phyloP scores from a whole-genome alignment of 2,329 filamentous ascomycete genomes.

The Beauveria bassiana region DNA sequence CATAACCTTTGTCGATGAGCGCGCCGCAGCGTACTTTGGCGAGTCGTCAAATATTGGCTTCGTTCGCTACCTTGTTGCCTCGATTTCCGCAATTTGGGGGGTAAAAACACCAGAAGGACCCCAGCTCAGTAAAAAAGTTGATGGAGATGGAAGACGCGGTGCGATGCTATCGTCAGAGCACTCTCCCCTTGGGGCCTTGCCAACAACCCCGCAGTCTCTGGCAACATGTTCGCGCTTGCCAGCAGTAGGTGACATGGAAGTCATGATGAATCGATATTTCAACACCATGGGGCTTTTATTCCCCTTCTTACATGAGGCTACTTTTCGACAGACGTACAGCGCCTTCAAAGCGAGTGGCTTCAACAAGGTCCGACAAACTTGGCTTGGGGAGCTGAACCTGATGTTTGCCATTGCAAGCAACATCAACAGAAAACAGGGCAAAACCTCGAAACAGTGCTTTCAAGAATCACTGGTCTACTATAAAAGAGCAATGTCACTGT shows the following conservation, averaged over 20 bases:
- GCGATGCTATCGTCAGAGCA: not conserved
- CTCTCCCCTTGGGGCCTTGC: slow-evolving; percentile 5
- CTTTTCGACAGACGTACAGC: slow-evolving; percentile 19
- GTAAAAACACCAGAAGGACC: not conserved
- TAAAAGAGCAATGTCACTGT: slow-evolving; percentile 34
- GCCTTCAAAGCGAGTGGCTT: slow-evolving; percentile 17
- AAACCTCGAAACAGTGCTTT: slow-evolving; percentile 27
- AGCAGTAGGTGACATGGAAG: slow-evolving; percentile 13
- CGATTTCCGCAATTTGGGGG: slow-evolving; percentile 11
- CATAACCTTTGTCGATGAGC: slow-evolving; percentile 17
- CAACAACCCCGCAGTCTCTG: not conserved
- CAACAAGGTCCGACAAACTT: slow-evolving; percentile 34
- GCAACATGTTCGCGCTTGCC: slow-evolving; percentile 13
- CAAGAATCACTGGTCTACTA: slow-evolving; percentile 37
- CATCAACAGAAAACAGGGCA: slow-evolving; percentile 21
- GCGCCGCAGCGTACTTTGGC: slow-evolving; percentile 17
- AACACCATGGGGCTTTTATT: slow-evolving; percentile 22
- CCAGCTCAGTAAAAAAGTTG: not conserved
- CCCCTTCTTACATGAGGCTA: slow-evolving; percentile 21
- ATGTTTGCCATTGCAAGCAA: slow-evolving; percentile 40
- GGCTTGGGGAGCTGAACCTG: slow-evolving; percentile 43
- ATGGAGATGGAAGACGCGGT: not conserved
- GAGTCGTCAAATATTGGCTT: slow-evolving; percentile 20
- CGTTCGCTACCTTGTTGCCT: slow-evolving; percentile 15
- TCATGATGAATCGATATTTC: slow-evolving; percentile 20